Conservation (phyloP, 176 grass and related monocot genomes). For the Elaeis guineensis region DNA sequence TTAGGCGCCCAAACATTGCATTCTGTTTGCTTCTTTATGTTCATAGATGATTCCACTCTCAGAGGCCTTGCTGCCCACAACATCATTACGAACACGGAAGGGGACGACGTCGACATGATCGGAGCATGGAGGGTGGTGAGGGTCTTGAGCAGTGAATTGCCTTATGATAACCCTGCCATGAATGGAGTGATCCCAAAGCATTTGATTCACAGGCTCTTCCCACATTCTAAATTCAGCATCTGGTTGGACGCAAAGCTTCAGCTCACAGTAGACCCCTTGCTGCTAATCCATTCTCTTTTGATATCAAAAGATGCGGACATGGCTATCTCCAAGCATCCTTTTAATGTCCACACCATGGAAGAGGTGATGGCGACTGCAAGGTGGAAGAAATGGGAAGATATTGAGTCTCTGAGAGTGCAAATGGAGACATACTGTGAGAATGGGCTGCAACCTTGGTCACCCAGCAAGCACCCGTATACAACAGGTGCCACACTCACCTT, state of each 20-base stretch:
- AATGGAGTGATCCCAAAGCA: constrained; percentile 81
- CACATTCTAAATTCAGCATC: constrained; percentile 64
- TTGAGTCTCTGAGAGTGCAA: constrained; percentile 55
- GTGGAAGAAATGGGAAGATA: constrained; percentile 73
- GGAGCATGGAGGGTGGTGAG: constrained; percentile 58
- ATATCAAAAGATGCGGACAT: constrained; percentile 33
- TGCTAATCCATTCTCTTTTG: constrained; percentile 64
- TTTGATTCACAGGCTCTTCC: constrained; percentile 79
- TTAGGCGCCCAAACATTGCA: constrained; percentile 38
- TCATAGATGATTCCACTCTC: constrained; percentile 52
- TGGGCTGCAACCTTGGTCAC: constrained; percentile 80
- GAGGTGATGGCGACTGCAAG: constrained; percentile 79
- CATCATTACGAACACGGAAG: constrained; percentile 20
- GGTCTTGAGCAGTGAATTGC: constrained; percentile 29
- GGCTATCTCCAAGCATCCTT: constrained; percentile 69
- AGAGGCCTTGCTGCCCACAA: constrained; percentile 28
- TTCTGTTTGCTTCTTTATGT: constrained; percentile 81
- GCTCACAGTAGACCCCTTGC: constrained; percentile 77
- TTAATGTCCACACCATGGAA: constrained; percentile 80
- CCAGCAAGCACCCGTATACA: constrained; percentile 59
- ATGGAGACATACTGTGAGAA: constrained; percentile 82
- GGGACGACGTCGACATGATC: constrained; percentile 1
- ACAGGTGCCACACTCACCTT: constrained; percentile 35
- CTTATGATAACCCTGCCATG: constrained; percentile 75
- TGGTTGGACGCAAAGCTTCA: constrained; percentile 94